Conservation (phyloP, 345 rosid species). For the Citrus mangshanensis region DNA sequence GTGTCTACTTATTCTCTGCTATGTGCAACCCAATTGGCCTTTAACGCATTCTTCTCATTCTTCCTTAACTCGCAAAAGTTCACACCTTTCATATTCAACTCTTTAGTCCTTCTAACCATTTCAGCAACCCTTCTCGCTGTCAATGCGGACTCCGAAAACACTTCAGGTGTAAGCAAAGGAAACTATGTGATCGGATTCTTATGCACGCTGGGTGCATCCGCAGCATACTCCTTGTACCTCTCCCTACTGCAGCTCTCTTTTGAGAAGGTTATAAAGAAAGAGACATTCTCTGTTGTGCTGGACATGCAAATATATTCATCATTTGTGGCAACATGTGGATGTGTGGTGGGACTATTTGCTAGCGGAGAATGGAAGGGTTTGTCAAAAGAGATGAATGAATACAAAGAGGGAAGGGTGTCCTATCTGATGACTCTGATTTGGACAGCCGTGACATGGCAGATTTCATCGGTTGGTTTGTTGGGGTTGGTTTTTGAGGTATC, state of each 20-base stretch:
- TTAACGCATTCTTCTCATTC: conserved; percentile 50
- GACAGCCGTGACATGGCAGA: conserved; percentile 52
- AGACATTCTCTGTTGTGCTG: conserved; percentile 39
- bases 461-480: conserved; percentile 38
- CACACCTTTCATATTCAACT: conserved; percentile 45
- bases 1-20: conserved; percentile 58
- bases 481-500: conserved; percentile 51
- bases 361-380: conserved; percentile 47
- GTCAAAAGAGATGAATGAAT: conserved; percentile 36
- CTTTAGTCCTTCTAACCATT: conserved; percentile 44
- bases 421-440: conserved; percentile 47
- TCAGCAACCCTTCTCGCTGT: conserved; percentile 52
- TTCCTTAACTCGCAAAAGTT: conserved; percentile 51
- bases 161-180: conserved; percentile 16
- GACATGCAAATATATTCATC: conserved; percentile 48
- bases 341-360: conserved; percentile 40
- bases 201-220: conserved; percentile 48
- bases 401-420: conserved; percentile 29
- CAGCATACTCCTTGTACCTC: conserved; percentile 39
- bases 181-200: conserved; percentile 43
- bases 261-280: conserved; percentile 36
- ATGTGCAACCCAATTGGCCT: conserved; percentile 54
- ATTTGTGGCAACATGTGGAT: conserved; percentile 37
- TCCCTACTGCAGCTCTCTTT: conserved; percentile 47
- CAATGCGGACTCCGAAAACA: conserved; percentile 35